Evolutionary conservation across 2,329 filamentous ascomycete genomes (phyloP).

Genomic region (Westerdykella aurantiaca): DNA sequence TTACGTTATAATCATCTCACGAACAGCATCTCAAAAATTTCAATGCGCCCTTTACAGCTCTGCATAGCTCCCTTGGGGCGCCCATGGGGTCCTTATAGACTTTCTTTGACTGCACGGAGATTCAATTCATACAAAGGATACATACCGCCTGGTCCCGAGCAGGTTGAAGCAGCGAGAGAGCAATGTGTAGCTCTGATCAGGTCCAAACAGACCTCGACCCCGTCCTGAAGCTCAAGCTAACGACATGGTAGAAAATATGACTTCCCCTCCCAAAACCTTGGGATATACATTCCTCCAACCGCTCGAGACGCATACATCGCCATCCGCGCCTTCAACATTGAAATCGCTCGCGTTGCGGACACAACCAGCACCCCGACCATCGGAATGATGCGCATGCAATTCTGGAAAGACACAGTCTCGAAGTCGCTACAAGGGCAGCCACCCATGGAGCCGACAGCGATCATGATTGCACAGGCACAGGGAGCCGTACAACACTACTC

Average conservation of each 20-base stretch:
- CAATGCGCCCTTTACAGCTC: conserved; percentile 22
- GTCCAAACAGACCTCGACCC: conserved; percentile 30
- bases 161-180: conserved; percentile 47
- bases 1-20: no score
- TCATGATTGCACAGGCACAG: conserved; percentile 71
- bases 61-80: conserved; percentile 15
- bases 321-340: conserved; percentile 86
- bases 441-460: conserved; percentile 84
- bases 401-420: conserved; percentile 83
- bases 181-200: conserved; percentile 57
- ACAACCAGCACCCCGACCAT: conserved; percentile 82
- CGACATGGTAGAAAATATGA: conserved; percentile 65
- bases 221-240: conserved; percentile 20
- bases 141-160: conserved; percentile 40
- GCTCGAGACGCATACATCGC: conserved; percentile 81
- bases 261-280: conserved; percentile 78
- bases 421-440: conserved; percentile 71
- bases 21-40: conserved; percentile 6
- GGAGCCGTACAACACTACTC: conserved; percentile 49
- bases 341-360: conserved; percentile 84
- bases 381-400: conserved; percentile 83
- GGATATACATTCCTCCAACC: conserved; percentile 72
- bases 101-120: conserved; percentile 7
- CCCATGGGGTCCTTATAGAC: conserved; percentile 5
- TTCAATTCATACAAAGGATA: conserved; percentile 11